Base-by-base conservation (phyloP, 2,329 filamentous ascomycete genomes). In the Fusarium proliferatum region DNA sequence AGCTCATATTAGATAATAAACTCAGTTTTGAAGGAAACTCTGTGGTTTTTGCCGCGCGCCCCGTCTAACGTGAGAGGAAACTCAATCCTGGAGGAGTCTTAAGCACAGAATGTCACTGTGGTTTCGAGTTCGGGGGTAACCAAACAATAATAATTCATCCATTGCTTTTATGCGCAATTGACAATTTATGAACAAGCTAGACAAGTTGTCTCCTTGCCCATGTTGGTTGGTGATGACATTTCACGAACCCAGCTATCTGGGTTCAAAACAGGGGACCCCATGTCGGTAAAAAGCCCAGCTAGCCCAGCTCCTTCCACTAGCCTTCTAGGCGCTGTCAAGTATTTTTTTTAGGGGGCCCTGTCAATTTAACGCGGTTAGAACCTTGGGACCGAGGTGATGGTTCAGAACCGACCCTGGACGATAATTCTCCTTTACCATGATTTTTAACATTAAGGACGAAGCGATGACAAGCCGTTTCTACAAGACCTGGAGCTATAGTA, bases 251-350 rank as follows among this genome's bases (percentile, higher is more conserved):
- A 63, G 48, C 42, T n/a, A 15, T 17, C 41, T 51, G 58, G 67
- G 59, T 52, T 26, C 39, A 43, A 49, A 51, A 43, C 67, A 51
- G 42, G 67, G 67, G 36, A 7, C 42, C 60, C 69, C 69, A 41
- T 73, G 69, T 73, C 51, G 7, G 33, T 15, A 53, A 30, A 63
- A 51, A 43, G 36, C 26, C 33, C 11, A 33, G 30, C 30, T 33
- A 33, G 30, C 30, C 48, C 61, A 51, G 64, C 34, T 58, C 41
- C 56, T 72, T 73, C 65, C 43, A 67, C 70, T 46, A 46, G 65
- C 21, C 41, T 71, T 73, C 70, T 73, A 73, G 70, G 70, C 46
- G 70, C 70, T 63, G 69, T 60, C 51, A 65, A 38, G 9, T 60
- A 30, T 39, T 59, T 15, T 33, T 28, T 28, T 56, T 36, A 61